Base-by-base conservation (phyloP, 768 basidiomycete species). In the Pholiota microspora region DNA sequence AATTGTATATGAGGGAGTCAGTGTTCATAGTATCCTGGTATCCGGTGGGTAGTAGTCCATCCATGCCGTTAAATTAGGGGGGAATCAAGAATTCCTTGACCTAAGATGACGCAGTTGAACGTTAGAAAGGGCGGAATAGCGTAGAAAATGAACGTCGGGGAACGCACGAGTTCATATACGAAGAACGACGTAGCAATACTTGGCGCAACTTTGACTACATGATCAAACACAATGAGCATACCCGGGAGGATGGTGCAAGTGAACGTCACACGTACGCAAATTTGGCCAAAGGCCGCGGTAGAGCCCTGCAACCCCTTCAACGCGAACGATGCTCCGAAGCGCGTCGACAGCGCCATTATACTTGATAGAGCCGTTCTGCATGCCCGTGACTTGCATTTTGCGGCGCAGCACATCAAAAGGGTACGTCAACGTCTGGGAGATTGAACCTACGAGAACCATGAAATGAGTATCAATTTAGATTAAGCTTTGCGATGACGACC, bases 301-400 rank as follows among this genome's bases (percentile, higher is more conserved):
- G 62, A 95, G 67, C 35, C 92, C 92, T 42, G 66, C 68, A 9
- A 89, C 53, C 3, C 95, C 95, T 67, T 98, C 95, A 1, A 77
- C 77, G 32, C 73, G 79, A 13, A 93, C 36, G 45, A 92, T 92
- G 49, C 79, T 78, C 54, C 67, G 69, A 59, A 94, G 69, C 7
- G 92, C 94, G 67, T 94, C 87, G 29, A 92, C 54, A 5, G 93
- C 94, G 7, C 92, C 90, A 38, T 72, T 84, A 70, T 94, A 95
- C 69, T 85, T 84, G 61, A 84, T 73, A 44, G 78, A 74, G 15
- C 79, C 80, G 10, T 72, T 76, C 61, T 80, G 71, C 85, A 94
- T 87, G 10, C 92, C 92, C 4, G 84, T 80, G 55, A 96, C 91
- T 69, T 98, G 96, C 88, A 98, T 94, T 77, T 98, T 96, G 57